Percentiles rank a stretch among this genome's conserved stretches.
Evolutionary conservation across 805 yeast genomes (phyloP).

Genomic region (Teunomyces aglyptinius): DNA sequence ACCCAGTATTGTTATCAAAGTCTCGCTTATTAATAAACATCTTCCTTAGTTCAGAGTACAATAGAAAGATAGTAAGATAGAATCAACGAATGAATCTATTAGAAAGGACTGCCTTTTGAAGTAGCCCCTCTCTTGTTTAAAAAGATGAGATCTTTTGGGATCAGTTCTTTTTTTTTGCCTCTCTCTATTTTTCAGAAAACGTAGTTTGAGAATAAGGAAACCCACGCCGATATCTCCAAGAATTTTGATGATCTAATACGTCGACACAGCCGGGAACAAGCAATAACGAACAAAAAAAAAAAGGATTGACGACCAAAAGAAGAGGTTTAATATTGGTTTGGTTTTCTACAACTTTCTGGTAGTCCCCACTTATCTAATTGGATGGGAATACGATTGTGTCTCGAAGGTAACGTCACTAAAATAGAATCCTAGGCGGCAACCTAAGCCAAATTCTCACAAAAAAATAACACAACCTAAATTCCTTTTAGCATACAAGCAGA

Average conservation of each 20-base stretch:
- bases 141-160: neutral
- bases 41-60: neutral
- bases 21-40: conserved; percentile 10
- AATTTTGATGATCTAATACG: too few species aligned
- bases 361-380: neutral
- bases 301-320: too few species aligned
- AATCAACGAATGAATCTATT: neutral
- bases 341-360: neutral
- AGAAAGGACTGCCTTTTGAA: neutral
- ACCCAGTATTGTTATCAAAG: conserved; percentile 4
- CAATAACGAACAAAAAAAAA: too few species aligned
- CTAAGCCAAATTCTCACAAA: neutral
- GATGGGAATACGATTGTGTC: neutral
- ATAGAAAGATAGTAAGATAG: neutral
- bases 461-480: neutral
- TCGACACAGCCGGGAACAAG: too few species aligned
- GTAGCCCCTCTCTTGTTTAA: neutral
- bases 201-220: neutral
- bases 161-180: neutral
- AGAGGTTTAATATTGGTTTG: too few species aligned
- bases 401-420: neutral
- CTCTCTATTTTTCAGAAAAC: neutral
- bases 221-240: neutral
- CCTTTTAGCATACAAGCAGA: neutral
- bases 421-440: neutral